phyloP scores from a whole-genome alignment of 768 basidiomycete genomes.

The Solioccasus polychromus region DNA sequence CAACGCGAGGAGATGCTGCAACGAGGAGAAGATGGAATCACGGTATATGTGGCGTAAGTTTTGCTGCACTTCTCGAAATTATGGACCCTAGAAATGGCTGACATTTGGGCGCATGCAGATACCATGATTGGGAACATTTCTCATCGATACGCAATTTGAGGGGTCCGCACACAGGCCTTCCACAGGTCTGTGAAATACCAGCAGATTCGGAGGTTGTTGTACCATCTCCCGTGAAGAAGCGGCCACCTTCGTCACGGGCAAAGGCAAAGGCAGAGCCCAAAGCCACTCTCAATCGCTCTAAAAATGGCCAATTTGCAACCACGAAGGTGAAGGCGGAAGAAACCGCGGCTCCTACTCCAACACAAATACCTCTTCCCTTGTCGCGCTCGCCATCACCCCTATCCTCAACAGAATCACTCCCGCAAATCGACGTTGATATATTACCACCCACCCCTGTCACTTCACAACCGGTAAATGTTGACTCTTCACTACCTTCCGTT shows the following conservation, averaged over 20 bases:
- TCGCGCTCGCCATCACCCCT: constrained; percentile 39
- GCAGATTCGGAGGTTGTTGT: constrained; percentile 30
- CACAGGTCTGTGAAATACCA: constrained; percentile 54
- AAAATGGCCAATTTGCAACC: constrained; percentile 23
- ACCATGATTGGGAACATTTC: constrained; percentile 95
- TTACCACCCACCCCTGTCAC: constrained; percentile 26
- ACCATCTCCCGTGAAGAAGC: constrained; percentile 35
- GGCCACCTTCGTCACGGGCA: constrained; percentile 30
- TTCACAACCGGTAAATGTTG: constrained; percentile 10
- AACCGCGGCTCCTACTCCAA: constrained; percentile 21
- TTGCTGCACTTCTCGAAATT: constrained; percentile 8
- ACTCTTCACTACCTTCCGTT: constrained; percentile 12
- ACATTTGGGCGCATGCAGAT: constrained; percentile 42
- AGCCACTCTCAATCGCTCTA: constrained; percentile 13
- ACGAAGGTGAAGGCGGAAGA: constrained; percentile 24
- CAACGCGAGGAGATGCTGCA: constrained; percentile 20
- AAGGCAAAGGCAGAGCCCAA: constrained; percentile 27
- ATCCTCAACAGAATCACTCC: constrained; percentile 23
- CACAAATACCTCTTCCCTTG: constrained; percentile 36
- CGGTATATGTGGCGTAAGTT: constrained; percentile 85
- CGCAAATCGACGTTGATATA: constrained; percentile 27
- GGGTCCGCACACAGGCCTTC: constrained; percentile 79
- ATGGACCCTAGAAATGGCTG: constrained; percentile 4
- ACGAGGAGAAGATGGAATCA: constrained; percentile 29
- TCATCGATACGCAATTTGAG: constrained; percentile 86